phyloP scores from a whole-genome alignment of 768 basidiomycete species.

The Hortiboletus flavorubellus region DNA sequence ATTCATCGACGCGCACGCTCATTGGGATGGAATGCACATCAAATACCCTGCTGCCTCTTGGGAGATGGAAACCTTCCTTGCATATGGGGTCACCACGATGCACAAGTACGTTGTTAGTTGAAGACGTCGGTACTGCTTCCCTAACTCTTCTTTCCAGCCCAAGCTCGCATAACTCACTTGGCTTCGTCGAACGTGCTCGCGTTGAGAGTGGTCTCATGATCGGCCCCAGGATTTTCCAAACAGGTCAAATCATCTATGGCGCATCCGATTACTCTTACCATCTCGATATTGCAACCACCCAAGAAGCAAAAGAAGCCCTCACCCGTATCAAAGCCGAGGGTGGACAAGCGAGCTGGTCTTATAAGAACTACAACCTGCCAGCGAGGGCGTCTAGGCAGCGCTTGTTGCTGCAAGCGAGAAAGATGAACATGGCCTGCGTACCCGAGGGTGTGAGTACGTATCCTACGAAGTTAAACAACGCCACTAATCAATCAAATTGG shows the following conservation, averaged over 20 bases:
- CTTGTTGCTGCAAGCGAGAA: constrained; percentile 55
- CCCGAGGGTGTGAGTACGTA: constrained; percentile 57
- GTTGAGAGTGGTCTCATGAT: constrained; percentile 66
- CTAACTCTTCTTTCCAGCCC: constrained; percentile 41
- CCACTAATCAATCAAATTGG: background rate
- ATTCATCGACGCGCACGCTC: constrained; percentile 75
- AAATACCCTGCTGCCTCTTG: constrained; percentile 63
- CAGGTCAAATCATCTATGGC: constrained; percentile 54
- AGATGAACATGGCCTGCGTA: constrained; percentile 66
- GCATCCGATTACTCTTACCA: constrained; percentile 51
- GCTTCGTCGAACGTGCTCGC: constrained; percentile 63
- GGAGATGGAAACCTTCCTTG: constrained; percentile 73
- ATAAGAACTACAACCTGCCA: constrained; percentile 76
- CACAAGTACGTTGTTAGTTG: constrained; percentile 53
- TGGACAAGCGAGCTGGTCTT: constrained; percentile 65
- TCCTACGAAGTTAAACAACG: background rate
- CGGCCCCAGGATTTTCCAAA: constrained; percentile 72
- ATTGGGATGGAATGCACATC: constrained; percentile 57
- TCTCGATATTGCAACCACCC: constrained; percentile 59
- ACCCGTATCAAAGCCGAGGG: constrained; percentile 69
- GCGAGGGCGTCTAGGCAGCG: constrained; percentile 67
- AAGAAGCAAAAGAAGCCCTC: constrained; percentile 64
- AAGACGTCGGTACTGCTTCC: background rate
- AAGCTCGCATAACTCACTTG: constrained; percentile 57
- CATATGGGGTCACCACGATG: constrained; percentile 72